These are phyloP conservation scores for Helichrysum umbraculigerum DNA, from an alignment of 129 eudicot species.

Conservation along the genomic window DNA sequence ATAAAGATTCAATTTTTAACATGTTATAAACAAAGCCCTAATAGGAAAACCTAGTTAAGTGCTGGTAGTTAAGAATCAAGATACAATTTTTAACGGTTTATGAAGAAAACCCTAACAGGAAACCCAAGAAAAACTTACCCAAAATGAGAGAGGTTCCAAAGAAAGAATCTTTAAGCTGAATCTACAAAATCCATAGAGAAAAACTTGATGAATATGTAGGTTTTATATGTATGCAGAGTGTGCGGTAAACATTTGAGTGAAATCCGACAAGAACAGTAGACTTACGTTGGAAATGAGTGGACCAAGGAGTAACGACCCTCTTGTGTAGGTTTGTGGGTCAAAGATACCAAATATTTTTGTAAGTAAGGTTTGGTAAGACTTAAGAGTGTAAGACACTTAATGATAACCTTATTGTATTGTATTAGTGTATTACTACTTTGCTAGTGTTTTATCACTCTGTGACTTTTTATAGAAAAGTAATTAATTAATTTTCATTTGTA, in stretches of 20 bases:
- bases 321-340: no score
- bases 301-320: background rate
- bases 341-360: no score
- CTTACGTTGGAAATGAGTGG: slow-evolving; percentile 20
- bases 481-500: no score
- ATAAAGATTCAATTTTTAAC: slow-evolving; percentile 17
- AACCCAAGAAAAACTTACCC: slow-evolving; percentile 23
- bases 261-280: slow-evolving; percentile 12
- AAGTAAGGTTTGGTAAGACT: no score
- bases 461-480: no score
- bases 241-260: background rate
- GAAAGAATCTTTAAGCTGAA: slow-evolving; percentile 20
- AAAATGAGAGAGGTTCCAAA: slow-evolving; percentile 18
- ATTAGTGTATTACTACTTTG: no score
- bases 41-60: background rate
- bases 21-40: background rate
- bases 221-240: slow-evolving; percentile 2
- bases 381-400: no score
- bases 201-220: background rate
- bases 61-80: slow-evolving; percentile 22
- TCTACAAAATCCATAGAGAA: slow-evolving; percentile 20
- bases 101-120: slow-evolving; percentile 24
- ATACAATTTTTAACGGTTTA: slow-evolving; percentile 15
- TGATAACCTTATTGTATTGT: no score
- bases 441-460: no score